Evolutionary conservation across 148 eudicot genomes (phyloP).

Genomic region (Persicaria tinctoria): DNA sequence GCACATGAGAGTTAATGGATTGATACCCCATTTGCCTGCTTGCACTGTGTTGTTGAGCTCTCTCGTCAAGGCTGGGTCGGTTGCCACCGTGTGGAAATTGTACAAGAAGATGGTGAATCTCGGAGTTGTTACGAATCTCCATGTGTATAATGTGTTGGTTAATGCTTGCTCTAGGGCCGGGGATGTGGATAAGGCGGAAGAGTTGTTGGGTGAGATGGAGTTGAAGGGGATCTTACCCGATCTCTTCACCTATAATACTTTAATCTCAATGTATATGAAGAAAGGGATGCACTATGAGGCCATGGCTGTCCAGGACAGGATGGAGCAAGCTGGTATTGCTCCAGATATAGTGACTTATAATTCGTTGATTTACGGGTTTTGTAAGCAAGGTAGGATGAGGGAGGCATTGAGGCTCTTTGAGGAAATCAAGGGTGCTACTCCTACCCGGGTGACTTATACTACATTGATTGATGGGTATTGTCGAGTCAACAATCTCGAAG

Average conservation of each 20-base stretch:
- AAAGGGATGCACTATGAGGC: constrained; percentile 89
- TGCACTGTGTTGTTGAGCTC: constrained; percentile 72
- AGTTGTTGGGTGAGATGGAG: constrained; percentile 68
- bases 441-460: constrained; percentile 77
- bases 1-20: constrained; percentile 56
- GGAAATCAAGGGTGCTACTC: constrained; percentile 53
- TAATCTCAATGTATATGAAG: constrained; percentile 75
- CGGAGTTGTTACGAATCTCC: constrained; percentile 66
- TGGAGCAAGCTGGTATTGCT: constrained; percentile 52
- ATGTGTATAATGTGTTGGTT: constrained; percentile 71
- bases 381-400: constrained; percentile 79
- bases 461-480: constrained; percentile 88
- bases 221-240: constrained; percentile 52
- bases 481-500: constrained; percentile 52
- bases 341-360: constrained; percentile 87
- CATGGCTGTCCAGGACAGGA: constrained; percentile 64
- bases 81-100: constrained; percentile 59
- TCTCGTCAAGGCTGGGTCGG: constrained; percentile 56
- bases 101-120: constrained; percentile 60
- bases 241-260: constrained; percentile 69
- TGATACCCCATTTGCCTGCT: constrained; percentile 69
- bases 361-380: constrained; percentile 62
- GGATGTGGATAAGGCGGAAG: constrained; percentile 68
- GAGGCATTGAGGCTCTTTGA: constrained; percentile 75
- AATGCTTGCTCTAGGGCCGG: constrained; percentile 81